Base-by-base conservation (phyloP, 1,284 basidiomycete genomes). In the Waitea zeae region DNA sequence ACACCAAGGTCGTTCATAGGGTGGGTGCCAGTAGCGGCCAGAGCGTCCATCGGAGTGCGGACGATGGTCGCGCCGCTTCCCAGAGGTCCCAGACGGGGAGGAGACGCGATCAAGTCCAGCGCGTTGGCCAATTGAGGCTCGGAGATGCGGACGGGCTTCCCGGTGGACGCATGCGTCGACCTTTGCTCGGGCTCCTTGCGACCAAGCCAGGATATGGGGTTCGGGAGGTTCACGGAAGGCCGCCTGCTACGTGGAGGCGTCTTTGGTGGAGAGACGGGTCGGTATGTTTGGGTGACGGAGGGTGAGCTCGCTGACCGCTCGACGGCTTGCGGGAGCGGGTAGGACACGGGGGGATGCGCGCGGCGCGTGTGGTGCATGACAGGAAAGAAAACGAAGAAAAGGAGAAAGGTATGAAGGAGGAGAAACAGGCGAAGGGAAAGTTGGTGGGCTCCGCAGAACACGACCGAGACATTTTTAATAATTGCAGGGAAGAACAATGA, bases 11-110 rank as follows among this genome's bases (percentile, higher is more conserved):
- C n/a, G n/a, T n/a, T n/a, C n/a, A n/a, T n/a, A n/a, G n/a, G n/a
- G n/a, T n/a, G n/a, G n/a, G n/a, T n/a, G n/a, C n/a, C n/a, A n/a
- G n/a, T n/a, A 12, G 5, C 6, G 28, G 14, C 15, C 5, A 83
- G 56, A 20, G 79, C 80, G 35, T 84, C 80, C 40, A 76, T 70
- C 2, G 80, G 78, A 0, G 80, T 83, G 39, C 72, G 61, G 20
- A 84, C 80, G 15, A 84, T 56, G 2, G 59, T 71, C 11, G 79
- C 79, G 24, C 79, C 78, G 7, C 64, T 49, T 12, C 78, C 79
- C 9, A 82, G 61, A 2, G 56, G 48, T 3, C 69, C 70, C 34
- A 50, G 58, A 3, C 64, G 58, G 6, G 52, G 49, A 26, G 22
- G 22, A 7, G 22, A 7, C 26, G 51, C 48, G 27, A 63, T 41